These are phyloP conservation scores for Dimocarpus longan DNA, from an alignment of 345 rosid species.

Conservation along the genomic window DNA sequence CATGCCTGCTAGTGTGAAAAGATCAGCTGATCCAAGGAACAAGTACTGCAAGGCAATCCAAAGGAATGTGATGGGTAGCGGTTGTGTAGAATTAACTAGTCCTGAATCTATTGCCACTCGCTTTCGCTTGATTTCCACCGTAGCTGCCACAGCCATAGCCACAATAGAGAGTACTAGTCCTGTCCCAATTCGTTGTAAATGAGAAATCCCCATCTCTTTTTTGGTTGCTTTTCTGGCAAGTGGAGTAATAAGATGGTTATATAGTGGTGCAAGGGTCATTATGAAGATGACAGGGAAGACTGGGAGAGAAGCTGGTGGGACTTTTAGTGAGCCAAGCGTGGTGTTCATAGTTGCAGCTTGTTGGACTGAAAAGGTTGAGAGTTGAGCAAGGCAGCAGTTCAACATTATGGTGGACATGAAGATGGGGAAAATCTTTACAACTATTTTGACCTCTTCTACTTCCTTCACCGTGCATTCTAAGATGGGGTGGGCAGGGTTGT, in stretches of 20 bases:
- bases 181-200: conserved; percentile 77
- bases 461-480: conserved; percentile 59
- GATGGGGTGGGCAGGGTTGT: conserved; percentile 27
- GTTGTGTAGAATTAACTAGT: conserved; percentile 37
- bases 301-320: conserved; percentile 93
- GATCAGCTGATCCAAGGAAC: conserved; percentile 97
- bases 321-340: conserved; percentile 58
- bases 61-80: conserved; percentile 85
- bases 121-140: conserved; percentile 72
- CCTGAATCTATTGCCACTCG: conserved; percentile 41
- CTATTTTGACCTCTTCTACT: conserved; percentile 71
- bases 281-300: conserved; percentile 81
- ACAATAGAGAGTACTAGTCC: conserved; percentile 71
- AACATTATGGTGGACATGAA: conserved; percentile 88
- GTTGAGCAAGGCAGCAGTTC: conserved; percentile 94
- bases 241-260: conserved; percentile 67
- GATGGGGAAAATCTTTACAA: conserved; percentile 64
- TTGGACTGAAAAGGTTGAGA: conserved; percentile 87
- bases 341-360: conserved; percentile 94
- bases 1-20: conserved; percentile 88
- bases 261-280: conserved; percentile 74
- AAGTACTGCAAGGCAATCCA: conserved; percentile 87
- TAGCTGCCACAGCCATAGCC: conserved; percentile 85
- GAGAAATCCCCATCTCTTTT: conserved; percentile 72
- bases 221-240: conserved; percentile 59